Percentiles rank a stretch among this genome's conserved stretches.
These are phyloP conservation scores for Mycena chlorophos DNA, from an alignment of 768 basidiomycete species.

Conservation along the genomic window DNA sequence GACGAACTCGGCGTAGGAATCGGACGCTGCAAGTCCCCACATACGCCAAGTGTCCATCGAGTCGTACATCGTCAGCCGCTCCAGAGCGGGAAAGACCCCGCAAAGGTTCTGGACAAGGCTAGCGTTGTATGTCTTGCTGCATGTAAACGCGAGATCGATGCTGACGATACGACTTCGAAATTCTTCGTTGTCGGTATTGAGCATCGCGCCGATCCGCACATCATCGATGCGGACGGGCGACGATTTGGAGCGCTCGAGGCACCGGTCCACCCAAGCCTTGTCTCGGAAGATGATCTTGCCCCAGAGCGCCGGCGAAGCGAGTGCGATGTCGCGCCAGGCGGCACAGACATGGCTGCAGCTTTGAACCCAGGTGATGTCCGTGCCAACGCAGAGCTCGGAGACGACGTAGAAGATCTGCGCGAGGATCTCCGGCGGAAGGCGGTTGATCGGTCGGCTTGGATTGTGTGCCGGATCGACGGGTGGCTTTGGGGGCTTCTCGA, in stretches of 20 bases:
- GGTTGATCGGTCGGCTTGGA: conserved; percentile 5
- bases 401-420: conserved; percentile 9
- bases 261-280: background rate
- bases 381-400: conserved; percentile 1
- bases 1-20: background rate
- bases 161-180: conserved; percentile 4
- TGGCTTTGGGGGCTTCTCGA: background rate
- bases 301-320: conserved; percentile 11
- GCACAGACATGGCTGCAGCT: conserved; percentile 13
- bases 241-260: conserved; percentile 11
- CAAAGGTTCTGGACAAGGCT: background rate
- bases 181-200: background rate
- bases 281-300: conserved; percentile 9
- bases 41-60: background rate
- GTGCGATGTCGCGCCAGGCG: conserved; percentile 9
- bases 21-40: background rate
- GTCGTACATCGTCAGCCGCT: background rate
- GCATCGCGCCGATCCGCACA: background rate
- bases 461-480: conserved; percentile 8
- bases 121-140: background rate
- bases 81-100: conserved; percentile 9
- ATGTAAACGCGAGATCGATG: conserved; percentile 2
- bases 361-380: conserved; percentile 11
- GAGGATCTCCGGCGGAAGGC: conserved; percentile 12
- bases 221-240: conserved; percentile 8